Evolutionary conservation across 768 basidiomycete genomes (phyloP), one percentile per base, ranked within the genome.

Genomic region (Amanita pallidorosea): DNA sequence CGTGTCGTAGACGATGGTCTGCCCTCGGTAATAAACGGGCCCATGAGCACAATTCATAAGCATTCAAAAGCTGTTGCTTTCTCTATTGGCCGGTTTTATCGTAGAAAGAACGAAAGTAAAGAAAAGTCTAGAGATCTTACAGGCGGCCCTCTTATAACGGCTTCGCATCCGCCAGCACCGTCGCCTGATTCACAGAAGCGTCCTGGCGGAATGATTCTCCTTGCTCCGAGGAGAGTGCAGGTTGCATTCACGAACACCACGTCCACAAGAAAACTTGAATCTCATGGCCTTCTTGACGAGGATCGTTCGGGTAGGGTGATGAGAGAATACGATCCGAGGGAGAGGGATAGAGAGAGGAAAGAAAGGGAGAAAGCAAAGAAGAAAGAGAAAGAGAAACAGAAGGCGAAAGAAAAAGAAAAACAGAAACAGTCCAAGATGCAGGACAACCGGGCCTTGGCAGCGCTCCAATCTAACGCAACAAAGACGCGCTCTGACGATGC

Each of bases 61-160:
- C 88, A 91, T 60, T 87, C 88, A 1, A 80, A 84, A 49, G 83
- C 84, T 3, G 67, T 77, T 27, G 88, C 85, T 1, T 89, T 88
- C 64, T 88, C 88, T 0, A 77, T 91, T 44, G 82, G 83, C 63
- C 78, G 88, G 22, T 76, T 78, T 50, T 79, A 83, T 48, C 63
- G 65, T 17, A 49, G 53, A 37, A 51, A 45, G 42, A 53, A n/a
- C 49, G 57, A 47, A 53, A 42, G 34, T 53, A 45, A 25, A 41
- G 48, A 40, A 52, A 51, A 51, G 34, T 6, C 20, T 9, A 50
- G 53, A 8, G 51, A 45, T 22, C 25, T 36, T 49, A 45, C 46
- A 18, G 13, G 42, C 27, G 45, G 50, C 17, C 50, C 50, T 36
- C 41, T 49, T 18, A 41, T 47, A 5, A 47, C 37, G 18, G 49